Percentiles rank a stretch among this genome's conserved stretches.
Conservation (phyloP, 78 protist species). For the Dictyostelium intermedium region DNA sequence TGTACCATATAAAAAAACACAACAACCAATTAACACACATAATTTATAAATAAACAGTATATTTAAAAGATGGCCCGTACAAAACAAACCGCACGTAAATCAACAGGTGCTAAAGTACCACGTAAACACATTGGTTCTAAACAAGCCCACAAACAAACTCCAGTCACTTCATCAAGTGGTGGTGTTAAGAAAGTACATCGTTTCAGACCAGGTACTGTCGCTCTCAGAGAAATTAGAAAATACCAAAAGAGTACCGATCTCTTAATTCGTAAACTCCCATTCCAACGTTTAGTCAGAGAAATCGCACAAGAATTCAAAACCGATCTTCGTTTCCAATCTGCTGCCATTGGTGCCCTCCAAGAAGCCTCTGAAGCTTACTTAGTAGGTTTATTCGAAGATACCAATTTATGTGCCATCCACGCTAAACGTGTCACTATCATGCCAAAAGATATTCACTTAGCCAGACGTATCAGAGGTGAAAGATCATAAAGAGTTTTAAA, state of each 20-base stretch:
- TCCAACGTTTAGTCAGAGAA: conserved; percentile 91
- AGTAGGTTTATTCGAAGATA: conserved; percentile 94
- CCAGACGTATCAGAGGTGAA: conserved; percentile 96
- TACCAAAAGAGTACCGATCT: conserved; percentile 94
- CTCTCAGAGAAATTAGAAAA: conserved; percentile 93
- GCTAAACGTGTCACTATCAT: conserved; percentile 88
- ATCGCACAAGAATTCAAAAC: conserved; percentile 89
- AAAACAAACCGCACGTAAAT: conserved; percentile 96
- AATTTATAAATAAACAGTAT: background rate
- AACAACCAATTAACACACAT: background rate
- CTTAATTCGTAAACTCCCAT: conserved; percentile 93
- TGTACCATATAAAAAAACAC: background rate
- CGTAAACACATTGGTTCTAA: conserved; percentile 82
- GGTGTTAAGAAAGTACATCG: conserved; percentile 91
- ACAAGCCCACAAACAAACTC: conserved; percentile 81
- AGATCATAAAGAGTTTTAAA: conserved; percentile 76
- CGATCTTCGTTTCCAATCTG: conserved; percentile 90
- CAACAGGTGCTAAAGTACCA: conserved; percentile 96
- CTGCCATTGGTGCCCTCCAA: conserved; percentile 93
- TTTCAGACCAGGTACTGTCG: conserved; percentile 96
- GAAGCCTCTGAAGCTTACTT: conserved; percentile 94
- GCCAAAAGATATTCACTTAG: conserved; percentile 97
- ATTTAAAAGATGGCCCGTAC: conserved; percentile 93
- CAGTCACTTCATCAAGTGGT: conserved; percentile 59
- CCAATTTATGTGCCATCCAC: conserved; percentile 90